A percentile compares a stretch with the other conserved stretches of the same genome.
phyloP scores from a whole-genome alignment of 768 basidiomycete genomes.

The Podaxis mareebaensis region DNA sequence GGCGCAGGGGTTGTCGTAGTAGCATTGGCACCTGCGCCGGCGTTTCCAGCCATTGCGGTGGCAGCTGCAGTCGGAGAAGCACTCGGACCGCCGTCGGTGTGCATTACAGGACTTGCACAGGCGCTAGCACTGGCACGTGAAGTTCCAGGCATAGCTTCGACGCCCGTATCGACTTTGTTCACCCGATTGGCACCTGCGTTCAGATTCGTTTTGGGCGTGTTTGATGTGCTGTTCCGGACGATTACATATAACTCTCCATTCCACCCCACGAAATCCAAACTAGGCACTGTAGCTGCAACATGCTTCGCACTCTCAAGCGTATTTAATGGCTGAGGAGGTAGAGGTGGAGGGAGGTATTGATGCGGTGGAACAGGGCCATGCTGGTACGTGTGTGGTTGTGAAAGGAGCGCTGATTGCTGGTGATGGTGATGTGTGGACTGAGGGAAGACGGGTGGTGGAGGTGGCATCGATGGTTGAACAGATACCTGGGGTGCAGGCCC shows the following conservation, averaged over 20 bases:
- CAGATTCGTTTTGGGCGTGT: not conserved
- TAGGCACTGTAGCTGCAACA: conserved; percentile 48
- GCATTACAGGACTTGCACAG: not conserved
- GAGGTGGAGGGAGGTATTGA: not conserved
- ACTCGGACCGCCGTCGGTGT: too few relatives aligned
- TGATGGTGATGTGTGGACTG: not conserved
- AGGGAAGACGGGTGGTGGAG: not conserved
- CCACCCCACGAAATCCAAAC: conserved; percentile 71
- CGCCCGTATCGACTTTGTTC: not conserved
- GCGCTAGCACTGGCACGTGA: not conserved
- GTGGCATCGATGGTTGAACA: not conserved
- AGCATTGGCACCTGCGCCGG: not conserved
- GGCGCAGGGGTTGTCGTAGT: not conserved
- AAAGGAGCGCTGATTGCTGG: not conserved
- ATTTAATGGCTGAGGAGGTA: not conserved
- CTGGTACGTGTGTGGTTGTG: too few relatives aligned
- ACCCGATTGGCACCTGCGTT: not conserved
- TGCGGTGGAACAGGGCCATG: not conserved
- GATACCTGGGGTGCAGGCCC: not conserved
- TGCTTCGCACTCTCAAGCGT: conserved; percentile 42
- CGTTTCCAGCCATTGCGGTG: not conserved
- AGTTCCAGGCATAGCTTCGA: not conserved
- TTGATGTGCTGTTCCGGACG: conserved; percentile 36
- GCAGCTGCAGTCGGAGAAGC: not conserved
- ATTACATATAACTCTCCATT: conserved; percentile 72